Conservation (phyloP, 1,284 basidiomycete genomes). For the Cryptococcus sp. region DNA sequence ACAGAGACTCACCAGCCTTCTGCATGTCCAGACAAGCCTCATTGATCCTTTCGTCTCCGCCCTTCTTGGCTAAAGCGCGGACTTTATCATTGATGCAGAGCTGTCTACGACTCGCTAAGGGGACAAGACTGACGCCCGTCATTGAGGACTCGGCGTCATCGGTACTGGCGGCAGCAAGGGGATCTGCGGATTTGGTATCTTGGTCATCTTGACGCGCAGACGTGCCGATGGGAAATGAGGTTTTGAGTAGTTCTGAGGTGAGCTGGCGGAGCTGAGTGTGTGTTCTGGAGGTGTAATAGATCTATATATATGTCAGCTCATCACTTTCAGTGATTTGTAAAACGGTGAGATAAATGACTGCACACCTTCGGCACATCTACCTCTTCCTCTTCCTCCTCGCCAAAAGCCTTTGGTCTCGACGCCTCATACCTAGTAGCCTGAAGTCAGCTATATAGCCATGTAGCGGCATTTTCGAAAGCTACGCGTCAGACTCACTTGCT, state of each 20-base stretch:
- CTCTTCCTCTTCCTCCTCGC: constrained; percentile 43
- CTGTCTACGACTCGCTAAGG: constrained; percentile 88
- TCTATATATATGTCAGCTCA: constrained; percentile 45
- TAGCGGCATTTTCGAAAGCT: not conserved
- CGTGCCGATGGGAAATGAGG: constrained; percentile 32
- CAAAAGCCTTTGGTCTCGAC: constrained; percentile 18
- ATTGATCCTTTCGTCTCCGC: constrained; percentile 74
- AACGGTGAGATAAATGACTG: too few relatives aligned
- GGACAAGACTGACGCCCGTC: constrained; percentile 61
- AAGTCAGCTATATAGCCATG: constrained; percentile 6
- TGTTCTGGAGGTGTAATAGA: constrained; percentile 92
- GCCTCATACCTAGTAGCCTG: constrained; percentile 26
- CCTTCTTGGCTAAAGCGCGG: constrained; percentile 47
- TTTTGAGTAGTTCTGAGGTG: constrained; percentile 77
- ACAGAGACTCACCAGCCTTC: constrained; percentile 60
- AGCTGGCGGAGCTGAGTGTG: constrained; percentile 94
- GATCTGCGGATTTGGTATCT: not conserved
- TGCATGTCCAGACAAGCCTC: constrained; percentile 88
- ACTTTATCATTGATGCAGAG: constrained; percentile 85
- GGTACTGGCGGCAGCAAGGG: not conserved
- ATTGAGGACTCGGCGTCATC: constrained; percentile 67
- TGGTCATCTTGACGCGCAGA: not conserved
- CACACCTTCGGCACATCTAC: constrained; percentile 53
- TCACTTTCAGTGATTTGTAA: too few relatives aligned
- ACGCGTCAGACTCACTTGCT: constrained; percentile 60